Percentiles rank a stretch among this genome's conserved stretches.
phyloP scores from a whole-genome alignment of 345 rosid genomes.

The Bruguiera parviflora region DNA sequence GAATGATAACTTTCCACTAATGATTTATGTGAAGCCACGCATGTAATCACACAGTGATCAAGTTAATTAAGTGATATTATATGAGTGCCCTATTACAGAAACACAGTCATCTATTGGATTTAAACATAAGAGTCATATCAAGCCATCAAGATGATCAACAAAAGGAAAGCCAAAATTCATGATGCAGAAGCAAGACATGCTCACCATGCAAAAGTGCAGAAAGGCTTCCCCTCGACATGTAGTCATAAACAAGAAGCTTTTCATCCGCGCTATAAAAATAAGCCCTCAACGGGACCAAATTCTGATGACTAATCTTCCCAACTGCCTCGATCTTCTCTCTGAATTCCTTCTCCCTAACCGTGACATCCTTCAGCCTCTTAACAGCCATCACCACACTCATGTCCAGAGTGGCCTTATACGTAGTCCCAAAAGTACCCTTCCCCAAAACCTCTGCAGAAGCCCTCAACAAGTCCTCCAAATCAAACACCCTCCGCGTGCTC shows the following conservation, averaged over 20 bases:
- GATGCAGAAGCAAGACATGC: constrained; percentile 2
- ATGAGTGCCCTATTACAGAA: too few species aligned
- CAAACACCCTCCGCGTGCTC: constrained; percentile 21
- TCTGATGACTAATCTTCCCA: constrained; percentile 40
- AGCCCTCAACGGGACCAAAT: constrained; percentile 40
- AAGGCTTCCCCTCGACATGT: constrained; percentile 45
- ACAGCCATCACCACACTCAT: constrained; percentile 36
- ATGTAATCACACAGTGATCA: not conserved
- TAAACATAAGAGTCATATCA: not conserved
- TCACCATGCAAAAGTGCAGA: constrained; percentile 49
- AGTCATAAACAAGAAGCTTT: constrained; percentile 47
- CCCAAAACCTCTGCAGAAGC: constrained; percentile 55
- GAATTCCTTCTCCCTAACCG: constrained; percentile 32
- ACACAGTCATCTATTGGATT: too few species aligned
- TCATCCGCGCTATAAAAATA: constrained; percentile 42
- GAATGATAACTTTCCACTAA: too few species aligned
- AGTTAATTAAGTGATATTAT: not conserved
- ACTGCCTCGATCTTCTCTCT: constrained; percentile 40
- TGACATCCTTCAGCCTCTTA: constrained; percentile 46
- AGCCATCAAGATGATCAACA: not conserved
- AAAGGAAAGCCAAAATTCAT: not conserved
- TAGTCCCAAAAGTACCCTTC: constrained; percentile 48
- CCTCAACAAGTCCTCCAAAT: constrained; percentile 43
- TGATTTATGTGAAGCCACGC: too few species aligned
- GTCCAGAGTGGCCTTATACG: constrained; percentile 47